Percentiles rank a stretch among this genome's conserved stretches.
Conservation (phyloP, 1,284 basidiomycete genomes). For the Tetrapyrgos nigripes region DNA sequence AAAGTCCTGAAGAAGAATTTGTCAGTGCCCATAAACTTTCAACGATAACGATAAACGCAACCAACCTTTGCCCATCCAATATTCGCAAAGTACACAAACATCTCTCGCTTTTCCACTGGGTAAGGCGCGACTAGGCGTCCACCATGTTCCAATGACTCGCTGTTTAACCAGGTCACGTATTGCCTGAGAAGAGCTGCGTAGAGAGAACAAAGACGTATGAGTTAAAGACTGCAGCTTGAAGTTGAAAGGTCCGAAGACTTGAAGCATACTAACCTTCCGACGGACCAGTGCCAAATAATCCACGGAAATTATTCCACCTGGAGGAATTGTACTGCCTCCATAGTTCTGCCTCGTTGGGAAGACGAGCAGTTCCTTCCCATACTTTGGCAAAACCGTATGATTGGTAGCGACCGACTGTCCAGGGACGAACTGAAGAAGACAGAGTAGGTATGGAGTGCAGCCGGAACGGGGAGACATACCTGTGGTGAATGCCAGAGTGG, state of each 20-base stretch:
- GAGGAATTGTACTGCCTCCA: constrained; percentile 24
- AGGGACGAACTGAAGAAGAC: constrained; percentile 23
- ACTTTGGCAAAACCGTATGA: constrained; percentile 28
- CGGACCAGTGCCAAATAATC: constrained; percentile 24
- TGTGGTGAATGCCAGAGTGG: constrained; percentile 28
- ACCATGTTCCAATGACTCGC: constrained; percentile 31
- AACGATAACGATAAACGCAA: too few species aligned
- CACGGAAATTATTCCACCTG: constrained; percentile 27
- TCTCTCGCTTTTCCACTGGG: constrained; percentile 30
- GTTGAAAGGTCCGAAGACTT: too few species aligned
- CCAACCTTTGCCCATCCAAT: constrained; percentile 23
- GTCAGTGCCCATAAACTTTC: neutral
- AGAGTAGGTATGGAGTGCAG: neutral
- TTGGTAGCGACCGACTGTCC: constrained; percentile 27
- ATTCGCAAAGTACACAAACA: constrained; percentile 28
- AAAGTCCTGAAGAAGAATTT: constrained; percentile 15
- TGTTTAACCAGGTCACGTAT: constrained; percentile 36
- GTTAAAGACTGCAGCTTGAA: too few species aligned
- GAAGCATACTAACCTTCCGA: constrained; percentile 23
- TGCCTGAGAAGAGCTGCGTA: constrained; percentile 30
- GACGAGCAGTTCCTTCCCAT: constrained; percentile 29
- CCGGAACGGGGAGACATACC: constrained; percentile 15
- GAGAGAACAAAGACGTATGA: too few species aligned
- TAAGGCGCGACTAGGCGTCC: constrained; percentile 31
- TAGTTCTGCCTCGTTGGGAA: constrained; percentile 24